These are phyloP conservation scores for Vigna radiata DNA, from an alignment of 306 rosid genomes.

Conservation along the genomic window DNA sequence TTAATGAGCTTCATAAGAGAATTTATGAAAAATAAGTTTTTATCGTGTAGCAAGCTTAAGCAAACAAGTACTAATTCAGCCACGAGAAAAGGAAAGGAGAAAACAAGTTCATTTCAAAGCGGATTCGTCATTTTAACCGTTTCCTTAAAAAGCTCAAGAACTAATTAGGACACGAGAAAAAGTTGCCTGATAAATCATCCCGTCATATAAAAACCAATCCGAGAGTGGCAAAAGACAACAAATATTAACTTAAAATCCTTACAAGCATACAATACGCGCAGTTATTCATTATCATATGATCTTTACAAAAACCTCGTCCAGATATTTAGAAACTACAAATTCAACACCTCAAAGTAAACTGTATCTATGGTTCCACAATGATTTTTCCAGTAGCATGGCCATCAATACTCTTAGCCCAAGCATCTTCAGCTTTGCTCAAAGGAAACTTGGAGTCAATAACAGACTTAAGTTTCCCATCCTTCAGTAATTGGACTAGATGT, in stretches of 20 bases:
- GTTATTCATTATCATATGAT: slow-evolving; percentile 24
- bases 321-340: slow-evolving; percentile 23
- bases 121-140: neutral
- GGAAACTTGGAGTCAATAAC: slow-evolving; percentile 62
- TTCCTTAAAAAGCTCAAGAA: neutral
- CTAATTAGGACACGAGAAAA: too few species aligned
- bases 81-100: neutral
- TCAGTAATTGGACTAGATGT: slow-evolving; percentile 53
- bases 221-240: neutral
- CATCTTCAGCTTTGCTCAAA: slow-evolving; percentile 74
- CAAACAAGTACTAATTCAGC: neutral
- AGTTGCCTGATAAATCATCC: neutral
- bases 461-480: slow-evolving; percentile 67
- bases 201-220: slow-evolving; percentile 35
- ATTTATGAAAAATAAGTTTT: neutral
- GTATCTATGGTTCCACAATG: slow-evolving; percentile 60
- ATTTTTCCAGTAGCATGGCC: slow-evolving; percentile 76
- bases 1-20: neutral
- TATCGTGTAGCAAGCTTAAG: neutral
- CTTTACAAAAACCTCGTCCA: slow-evolving; percentile 6
- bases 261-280: neutral
- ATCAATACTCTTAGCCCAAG: slow-evolving; percentile 78
- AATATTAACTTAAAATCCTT: slow-evolving; percentile 8
- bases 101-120: neutral
- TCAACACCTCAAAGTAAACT: slow-evolving; percentile 33